Conservation (phyloP, 2,329 filamentous ascomycete species). For the Onygenales sp. region DNA sequence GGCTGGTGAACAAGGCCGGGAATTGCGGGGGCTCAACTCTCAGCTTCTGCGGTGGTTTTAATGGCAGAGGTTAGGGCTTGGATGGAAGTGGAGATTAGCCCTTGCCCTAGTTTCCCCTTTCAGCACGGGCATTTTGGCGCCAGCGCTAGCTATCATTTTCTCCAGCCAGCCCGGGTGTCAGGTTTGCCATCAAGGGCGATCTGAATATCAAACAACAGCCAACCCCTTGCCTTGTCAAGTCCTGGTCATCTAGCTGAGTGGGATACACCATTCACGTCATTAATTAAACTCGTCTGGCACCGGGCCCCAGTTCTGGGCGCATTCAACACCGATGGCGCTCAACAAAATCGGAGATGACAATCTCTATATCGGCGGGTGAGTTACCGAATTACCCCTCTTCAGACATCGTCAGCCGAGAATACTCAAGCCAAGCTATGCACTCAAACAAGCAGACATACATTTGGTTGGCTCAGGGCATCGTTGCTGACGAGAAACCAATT, state of each 20-base stretch:
- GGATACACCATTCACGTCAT: neutral
- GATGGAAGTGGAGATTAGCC: neutral
- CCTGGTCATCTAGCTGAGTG: neutral
- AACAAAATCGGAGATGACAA: constrained; percentile 61
- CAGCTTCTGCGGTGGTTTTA: too few relatives aligned
- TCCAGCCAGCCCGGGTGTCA: neutral
- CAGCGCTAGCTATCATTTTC: neutral
- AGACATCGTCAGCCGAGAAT: neutral
- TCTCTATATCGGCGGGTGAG: constrained; percentile 70
- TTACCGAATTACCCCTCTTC: constrained; percentile 9
- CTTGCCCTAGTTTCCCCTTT: neutral
- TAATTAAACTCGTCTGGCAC: neutral
- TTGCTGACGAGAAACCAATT: neutral
- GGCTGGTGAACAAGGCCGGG: too few relatives aligned
- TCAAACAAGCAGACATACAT: neutral
- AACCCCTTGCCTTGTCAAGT: too few relatives aligned
- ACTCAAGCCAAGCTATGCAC: neutral
- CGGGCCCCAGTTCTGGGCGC: neutral
- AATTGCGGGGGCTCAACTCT: neutral
- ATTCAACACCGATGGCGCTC: constrained; percentile 31
- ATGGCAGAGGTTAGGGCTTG: neutral
- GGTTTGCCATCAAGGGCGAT: neutral
- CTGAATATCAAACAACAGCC: neutral
- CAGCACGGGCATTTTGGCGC: neutral
- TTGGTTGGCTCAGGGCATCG: neutral